A percentile compares a stretch with the other conserved stretches of the same genome.
Evolutionary conservation across 2,329 filamentous ascomycete genomes (phyloP).

Genomic region (Hymenoscyphus salicellus): DNA sequence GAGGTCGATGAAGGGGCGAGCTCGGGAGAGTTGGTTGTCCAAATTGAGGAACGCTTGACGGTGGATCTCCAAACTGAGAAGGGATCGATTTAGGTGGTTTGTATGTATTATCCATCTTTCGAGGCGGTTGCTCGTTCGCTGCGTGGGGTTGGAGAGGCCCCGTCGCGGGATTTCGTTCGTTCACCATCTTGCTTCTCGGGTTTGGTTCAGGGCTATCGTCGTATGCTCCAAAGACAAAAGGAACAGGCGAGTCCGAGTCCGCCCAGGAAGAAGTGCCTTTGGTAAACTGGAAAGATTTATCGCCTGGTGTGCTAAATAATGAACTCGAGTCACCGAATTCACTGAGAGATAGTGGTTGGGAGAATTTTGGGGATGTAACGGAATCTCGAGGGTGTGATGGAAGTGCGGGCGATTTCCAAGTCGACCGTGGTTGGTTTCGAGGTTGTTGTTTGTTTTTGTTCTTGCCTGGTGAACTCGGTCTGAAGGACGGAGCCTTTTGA

Average conservation of each 20-base stretch:
- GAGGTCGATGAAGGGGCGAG: constrained; percentile 30
- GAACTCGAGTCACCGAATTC: constrained; percentile 36
- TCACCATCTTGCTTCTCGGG: constrained; percentile 32
- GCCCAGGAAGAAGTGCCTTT: background rate
- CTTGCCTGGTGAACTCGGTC: constrained; percentile 10
- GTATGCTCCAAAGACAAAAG: constrained; percentile 24
- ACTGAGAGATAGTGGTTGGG: constrained; percentile 19
- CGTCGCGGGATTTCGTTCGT: constrained; percentile 36
- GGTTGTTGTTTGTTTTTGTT: constrained; percentile 14
- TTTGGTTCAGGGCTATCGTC: constrained; percentile 7
- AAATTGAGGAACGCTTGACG: constrained; percentile 31
- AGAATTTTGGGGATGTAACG: background rate
- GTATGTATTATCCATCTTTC: constrained; percentile 12
- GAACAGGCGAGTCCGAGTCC: constrained; percentile 20
- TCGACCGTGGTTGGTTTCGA: background rate
- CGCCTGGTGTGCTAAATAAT: constrained; percentile 22
- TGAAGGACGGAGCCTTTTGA: constrained; percentile 18
- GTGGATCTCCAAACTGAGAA: constrained; percentile 6
- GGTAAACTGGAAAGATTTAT: background rate
- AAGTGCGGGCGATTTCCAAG: constrained; percentile 2
- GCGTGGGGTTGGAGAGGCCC: constrained; percentile 25
- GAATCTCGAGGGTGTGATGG: background rate
- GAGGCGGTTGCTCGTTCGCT: constrained; percentile 26
- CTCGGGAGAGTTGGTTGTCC: constrained; percentile 34
- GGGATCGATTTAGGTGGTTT: background rate